Evolutionary conservation across 352 stramenopile genomes (phyloP).

Genomic region (Pythium apleroticum): DNA sequence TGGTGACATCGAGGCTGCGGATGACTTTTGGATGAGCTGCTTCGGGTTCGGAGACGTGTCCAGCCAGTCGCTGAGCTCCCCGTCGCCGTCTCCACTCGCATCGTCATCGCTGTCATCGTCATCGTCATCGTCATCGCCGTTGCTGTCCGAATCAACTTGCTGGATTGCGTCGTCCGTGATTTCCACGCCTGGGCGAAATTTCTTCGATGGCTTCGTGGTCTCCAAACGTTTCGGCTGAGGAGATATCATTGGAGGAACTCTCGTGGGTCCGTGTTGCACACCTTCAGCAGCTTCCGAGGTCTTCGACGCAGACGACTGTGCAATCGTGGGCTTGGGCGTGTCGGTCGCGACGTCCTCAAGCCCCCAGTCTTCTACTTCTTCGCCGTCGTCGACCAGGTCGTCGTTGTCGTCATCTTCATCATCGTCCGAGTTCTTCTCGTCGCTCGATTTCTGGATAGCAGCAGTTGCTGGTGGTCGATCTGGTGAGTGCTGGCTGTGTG

Average conservation of each 20-base stretch:
- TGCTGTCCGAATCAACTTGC: conserved; percentile 18
- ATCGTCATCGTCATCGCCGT: conserved; percentile 23
- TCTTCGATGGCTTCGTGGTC: neutral
- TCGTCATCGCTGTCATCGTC: conserved; percentile 15
- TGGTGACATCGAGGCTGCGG: neutral
- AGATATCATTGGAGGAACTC: neutral
- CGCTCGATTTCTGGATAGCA: neutral
- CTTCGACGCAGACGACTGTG: neutral
- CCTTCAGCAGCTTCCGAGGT: neutral
- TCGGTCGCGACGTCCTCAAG: neutral
- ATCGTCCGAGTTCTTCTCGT: conserved; percentile 11
- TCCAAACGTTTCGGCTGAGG: neutral
- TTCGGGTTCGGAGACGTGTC: conserved; percentile 15
- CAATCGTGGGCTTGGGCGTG: neutral
- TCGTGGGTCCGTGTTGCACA: neutral
- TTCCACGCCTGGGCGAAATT: conserved; percentile 18
- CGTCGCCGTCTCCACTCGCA: conserved; percentile 36
- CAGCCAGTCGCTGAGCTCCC: conserved; percentile 60
- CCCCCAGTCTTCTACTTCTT: conserved; percentile 30
- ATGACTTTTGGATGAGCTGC: neutral
- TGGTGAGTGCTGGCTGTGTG: neutral
- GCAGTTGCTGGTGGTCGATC: neutral
- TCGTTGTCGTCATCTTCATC: conserved; percentile 26
- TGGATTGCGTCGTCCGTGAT: conserved; percentile 12
- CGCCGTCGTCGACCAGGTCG: conserved; percentile 20